These are phyloP conservation scores for Agaricus blazei DNA, from an alignment of 768 basidiomycete genomes.

Conservation along the genomic window DNA sequence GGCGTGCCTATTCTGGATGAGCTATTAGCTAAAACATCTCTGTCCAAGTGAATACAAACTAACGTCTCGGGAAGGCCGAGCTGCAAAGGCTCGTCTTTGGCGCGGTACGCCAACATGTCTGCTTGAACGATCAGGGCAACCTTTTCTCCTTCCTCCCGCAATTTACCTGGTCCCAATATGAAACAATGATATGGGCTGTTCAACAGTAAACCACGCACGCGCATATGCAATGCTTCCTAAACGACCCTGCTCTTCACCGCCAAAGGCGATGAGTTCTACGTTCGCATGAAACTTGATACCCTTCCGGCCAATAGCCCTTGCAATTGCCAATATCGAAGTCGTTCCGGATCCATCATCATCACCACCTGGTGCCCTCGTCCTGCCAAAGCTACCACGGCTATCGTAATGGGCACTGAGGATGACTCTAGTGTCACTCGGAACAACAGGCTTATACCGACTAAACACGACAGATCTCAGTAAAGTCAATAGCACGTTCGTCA, in stretches of 20 bases:
- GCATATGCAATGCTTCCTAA: constrained; percentile 77
- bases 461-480: not conserved
- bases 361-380: constrained; percentile 53
- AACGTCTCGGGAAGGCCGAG: constrained; percentile 74
- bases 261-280: constrained; percentile 79
- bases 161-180: constrained; percentile 36
- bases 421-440: constrained; percentile 56
- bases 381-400: constrained; percentile 85
- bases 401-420: constrained; percentile 88
- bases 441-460: constrained; percentile 55
- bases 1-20: constrained; percentile 66
- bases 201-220: constrained; percentile 38
- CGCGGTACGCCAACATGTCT: constrained; percentile 89
- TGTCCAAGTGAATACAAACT: constrained; percentile 16
- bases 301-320: constrained; percentile 63
- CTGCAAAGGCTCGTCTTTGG: constrained; percentile 72
- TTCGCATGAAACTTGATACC: constrained; percentile 68
- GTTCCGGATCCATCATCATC: constrained; percentile 55
- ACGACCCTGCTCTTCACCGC: constrained; percentile 91
- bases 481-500: not conserved
- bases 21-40: not conserved
- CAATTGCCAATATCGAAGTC: constrained; percentile 74
- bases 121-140: constrained; percentile 85
- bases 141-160: constrained; percentile 55
- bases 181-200: not conserved